A percentile compares a stretch with the other conserved stretches of the same genome.
phyloP scores from a whole-genome alignment of 176 grass and related monocot genomes.

The Oryza glumipatula region DNA sequence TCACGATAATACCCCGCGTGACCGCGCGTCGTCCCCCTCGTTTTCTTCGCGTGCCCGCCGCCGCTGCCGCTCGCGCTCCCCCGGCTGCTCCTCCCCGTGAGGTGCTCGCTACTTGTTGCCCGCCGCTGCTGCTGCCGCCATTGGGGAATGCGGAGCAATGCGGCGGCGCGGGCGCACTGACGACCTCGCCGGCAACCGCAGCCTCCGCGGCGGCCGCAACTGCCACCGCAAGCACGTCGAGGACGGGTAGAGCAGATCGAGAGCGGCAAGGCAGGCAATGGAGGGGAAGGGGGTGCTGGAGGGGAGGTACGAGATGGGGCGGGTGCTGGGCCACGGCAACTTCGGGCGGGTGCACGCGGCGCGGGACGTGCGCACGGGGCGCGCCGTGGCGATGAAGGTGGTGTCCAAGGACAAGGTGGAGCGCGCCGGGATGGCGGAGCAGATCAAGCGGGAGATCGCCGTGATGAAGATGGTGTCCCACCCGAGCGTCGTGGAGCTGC shows the following conservation, averaged over 20 bases:
- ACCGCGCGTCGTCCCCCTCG: no score
- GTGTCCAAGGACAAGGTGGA: conserved; percentile 61
- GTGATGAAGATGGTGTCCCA: conserved; percentile 60
- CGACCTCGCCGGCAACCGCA: conserved; percentile 54
- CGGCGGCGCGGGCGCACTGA: conserved; percentile 48
- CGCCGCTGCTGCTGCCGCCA: neutral
- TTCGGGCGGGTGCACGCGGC: conserved; percentile 53
- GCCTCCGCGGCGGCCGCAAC: conserved; percentile 50
- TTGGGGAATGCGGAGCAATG: conserved; percentile 58
- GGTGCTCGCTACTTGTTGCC: neutral
- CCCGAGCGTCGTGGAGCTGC: conserved; percentile 63
- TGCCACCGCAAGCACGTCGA: conserved; percentile 82
- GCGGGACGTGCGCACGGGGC: conserved; percentile 47
- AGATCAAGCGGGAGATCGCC: conserved; percentile 67
- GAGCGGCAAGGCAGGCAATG: conserved; percentile 9
- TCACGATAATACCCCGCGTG: neutral
- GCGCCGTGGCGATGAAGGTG: conserved; percentile 59
- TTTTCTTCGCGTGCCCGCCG: neutral
- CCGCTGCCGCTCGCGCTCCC: neutral
- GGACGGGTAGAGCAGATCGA: conserved; percentile 45
- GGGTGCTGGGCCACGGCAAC: conserved; percentile 55
- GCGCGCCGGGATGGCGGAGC: conserved; percentile 56
- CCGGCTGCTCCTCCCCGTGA: neutral
- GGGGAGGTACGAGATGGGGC: conserved; percentile 59
- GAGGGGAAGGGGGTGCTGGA: conserved; percentile 44